These are phyloP conservation scores for Sporobolomyces roseus DNA, from an alignment of 768 basidiomycete genomes.

Conservation along the genomic window DNA sequence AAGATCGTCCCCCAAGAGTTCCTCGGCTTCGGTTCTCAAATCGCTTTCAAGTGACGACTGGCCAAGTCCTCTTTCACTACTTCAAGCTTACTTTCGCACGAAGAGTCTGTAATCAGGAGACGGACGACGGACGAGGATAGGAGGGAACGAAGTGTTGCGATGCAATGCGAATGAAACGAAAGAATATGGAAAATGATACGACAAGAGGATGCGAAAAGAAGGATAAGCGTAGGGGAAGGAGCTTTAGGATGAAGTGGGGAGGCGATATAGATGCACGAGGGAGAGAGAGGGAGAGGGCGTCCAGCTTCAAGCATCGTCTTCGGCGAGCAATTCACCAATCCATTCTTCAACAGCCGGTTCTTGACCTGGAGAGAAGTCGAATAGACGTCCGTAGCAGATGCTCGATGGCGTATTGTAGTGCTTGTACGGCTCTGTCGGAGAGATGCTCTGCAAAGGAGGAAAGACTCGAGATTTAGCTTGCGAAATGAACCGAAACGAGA, in stretches of 20 bases:
- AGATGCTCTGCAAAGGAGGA: slow-evolving; percentile 3
- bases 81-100: background rate
- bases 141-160: too few relatives aligned
- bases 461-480: background rate
- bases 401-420: slow-evolving; percentile 21
- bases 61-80: too few relatives aligned
- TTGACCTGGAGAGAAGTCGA: slow-evolving; percentile 32
- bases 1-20: too few relatives aligned
- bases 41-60: too few relatives aligned
- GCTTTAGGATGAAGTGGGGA: too few relatives aligned
- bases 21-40: too few relatives aligned
- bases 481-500: background rate
- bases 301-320: background rate
- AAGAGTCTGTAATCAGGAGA: too few relatives aligned
- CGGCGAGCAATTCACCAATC: slow-evolving; percentile 8
- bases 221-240: too few relatives aligned
- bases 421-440: slow-evolving; percentile 31
- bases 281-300: background rate
- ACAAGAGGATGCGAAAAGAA: too few relatives aligned
- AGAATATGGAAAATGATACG: too few relatives aligned
- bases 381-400: slow-evolving; percentile 31
- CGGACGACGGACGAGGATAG: too few relatives aligned
- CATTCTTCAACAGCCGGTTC: slow-evolving; percentile 25
- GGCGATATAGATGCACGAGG: background rate
- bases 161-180: too few relatives aligned